Base-by-base conservation (phyloP, 441 rosid species). In the Pelargonium citronellum region DNA sequence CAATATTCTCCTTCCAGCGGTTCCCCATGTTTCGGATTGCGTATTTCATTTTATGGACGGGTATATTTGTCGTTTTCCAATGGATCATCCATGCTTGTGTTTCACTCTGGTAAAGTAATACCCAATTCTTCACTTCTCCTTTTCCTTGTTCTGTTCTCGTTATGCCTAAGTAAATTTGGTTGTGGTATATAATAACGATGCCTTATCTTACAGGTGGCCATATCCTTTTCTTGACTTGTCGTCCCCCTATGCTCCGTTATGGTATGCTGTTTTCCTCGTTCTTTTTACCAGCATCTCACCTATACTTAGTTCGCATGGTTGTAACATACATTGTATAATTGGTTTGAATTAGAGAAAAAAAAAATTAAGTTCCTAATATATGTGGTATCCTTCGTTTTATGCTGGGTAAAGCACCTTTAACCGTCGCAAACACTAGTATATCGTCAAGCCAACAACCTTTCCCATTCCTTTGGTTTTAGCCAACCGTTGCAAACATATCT, bases 31-130 rank as follows among this genome's bases (percentile, higher is more conserved):
- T 91, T 66, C 89, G 97, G 68, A 78, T 94, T 34, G 82, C 87
- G 4, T 94, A 90, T 77, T 91, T 91, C 74, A 73, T 82, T 67
- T 62, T 83, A 49, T 91, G 96, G 97, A 90, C 97, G 0, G 74
- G 73, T 13, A 51, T 74, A 67, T 91, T 86, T 63, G 88, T 91
- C 20, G 16, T 87, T 69, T 88, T 83, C 79, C 98, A 91, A 11
- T 94, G 97, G 98, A 87, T 89, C 78, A 74, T 90, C 75, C 98
- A 90, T 80, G 93, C 91, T 77, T 86, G 87, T 81, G 78, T 85
- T 71, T 80, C 86, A 60, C 76, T 89, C 58, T 84, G 98, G 95
- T 92, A 87, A 61, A 10, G 10, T 11, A 0, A 5, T 16, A 37
- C 22, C 73, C 7, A 17, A 24, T 43, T 60, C 57, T 12, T 12